phyloP scores from a whole-genome alignment of 2,329 filamentous ascomycete species.

The Colletotrichum camelliae region DNA sequence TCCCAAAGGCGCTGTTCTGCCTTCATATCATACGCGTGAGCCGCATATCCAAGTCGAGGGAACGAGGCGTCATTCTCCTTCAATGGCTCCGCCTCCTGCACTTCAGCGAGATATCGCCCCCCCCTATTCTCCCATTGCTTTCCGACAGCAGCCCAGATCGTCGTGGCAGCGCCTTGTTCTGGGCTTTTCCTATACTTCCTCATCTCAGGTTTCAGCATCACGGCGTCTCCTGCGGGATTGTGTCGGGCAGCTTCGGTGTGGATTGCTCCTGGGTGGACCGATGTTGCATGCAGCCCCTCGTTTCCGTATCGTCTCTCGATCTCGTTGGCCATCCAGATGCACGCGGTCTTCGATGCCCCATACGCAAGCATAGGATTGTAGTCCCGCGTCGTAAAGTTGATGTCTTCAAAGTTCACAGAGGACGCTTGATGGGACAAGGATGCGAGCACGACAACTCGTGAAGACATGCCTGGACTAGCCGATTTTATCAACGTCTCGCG shows the following conservation, averaged over 20 bases:
- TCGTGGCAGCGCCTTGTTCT: constrained; percentile 54
- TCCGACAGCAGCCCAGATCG: constrained; percentile 46
- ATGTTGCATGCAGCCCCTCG: constrained; percentile 46
- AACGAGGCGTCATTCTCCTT: background rate
- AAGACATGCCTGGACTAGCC: background rate
- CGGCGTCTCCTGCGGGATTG: background rate
- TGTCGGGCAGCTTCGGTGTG: constrained; percentile 23
- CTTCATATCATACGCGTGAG: background rate
- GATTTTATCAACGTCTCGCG: constrained; percentile 42
- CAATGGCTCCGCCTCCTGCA: constrained; percentile 27
- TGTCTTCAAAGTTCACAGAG: constrained; percentile 9
- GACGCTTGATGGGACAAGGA: constrained; percentile 7
- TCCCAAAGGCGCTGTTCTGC: background rate
- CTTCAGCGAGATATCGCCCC: constrained; percentile 50
- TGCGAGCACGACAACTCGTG: constrained; percentile 45
- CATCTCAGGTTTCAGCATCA: constrained; percentile 6
- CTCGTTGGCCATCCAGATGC: constrained; percentile 53
- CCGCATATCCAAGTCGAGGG: background rate
- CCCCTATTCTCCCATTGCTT: constrained; percentile 48
- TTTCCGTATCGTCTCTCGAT: constrained; percentile 52
- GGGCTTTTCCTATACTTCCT: constrained; percentile 19
- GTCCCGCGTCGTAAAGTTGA: constrained; percentile 23
- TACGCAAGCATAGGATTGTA: constrained; percentile 45
- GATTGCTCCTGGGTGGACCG: constrained; percentile 54
- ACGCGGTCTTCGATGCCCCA: constrained; percentile 25